Conservation (phyloP, 257 asterid genomes). For the Jasminum sambac region DNA sequence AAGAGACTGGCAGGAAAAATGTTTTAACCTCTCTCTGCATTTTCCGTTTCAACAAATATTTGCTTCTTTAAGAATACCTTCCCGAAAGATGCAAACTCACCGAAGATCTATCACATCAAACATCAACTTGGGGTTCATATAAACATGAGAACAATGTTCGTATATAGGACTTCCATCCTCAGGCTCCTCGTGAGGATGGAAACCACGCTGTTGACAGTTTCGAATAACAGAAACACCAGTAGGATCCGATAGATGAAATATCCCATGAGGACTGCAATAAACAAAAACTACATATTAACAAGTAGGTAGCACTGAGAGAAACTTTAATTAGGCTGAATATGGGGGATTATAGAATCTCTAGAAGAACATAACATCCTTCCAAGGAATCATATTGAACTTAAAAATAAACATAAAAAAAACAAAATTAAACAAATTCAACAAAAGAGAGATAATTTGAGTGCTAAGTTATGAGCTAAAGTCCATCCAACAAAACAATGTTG, state of each 20-base stretch:
- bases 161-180: constrained; percentile 56
- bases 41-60: constrained; percentile 1
- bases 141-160: constrained; percentile 58
- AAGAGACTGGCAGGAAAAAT: neutral
- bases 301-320: neutral
- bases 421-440: neutral
- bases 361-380: neutral
- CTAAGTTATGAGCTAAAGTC: neutral
- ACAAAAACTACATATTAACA: neutral
- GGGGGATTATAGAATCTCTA: neutral
- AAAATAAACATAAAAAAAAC: neutral
- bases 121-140: constrained; percentile 40
- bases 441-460: no score
- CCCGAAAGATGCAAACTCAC: constrained; percentile 21
- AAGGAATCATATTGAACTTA: neutral
- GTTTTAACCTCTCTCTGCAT: neutral
- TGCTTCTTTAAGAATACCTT: neutral
- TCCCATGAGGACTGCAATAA: constrained; percentile 54
- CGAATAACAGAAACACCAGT: constrained; percentile 48
- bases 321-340: neutral
- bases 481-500: neutral
- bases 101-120: constrained; percentile 56
- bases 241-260: constrained; percentile 58
- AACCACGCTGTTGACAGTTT: constrained; percentile 57
- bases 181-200: constrained; percentile 57